Base-by-base conservation (phyloP, 2,329 filamentous ascomycete genomes). In the Fusarium chaquense region DNA sequence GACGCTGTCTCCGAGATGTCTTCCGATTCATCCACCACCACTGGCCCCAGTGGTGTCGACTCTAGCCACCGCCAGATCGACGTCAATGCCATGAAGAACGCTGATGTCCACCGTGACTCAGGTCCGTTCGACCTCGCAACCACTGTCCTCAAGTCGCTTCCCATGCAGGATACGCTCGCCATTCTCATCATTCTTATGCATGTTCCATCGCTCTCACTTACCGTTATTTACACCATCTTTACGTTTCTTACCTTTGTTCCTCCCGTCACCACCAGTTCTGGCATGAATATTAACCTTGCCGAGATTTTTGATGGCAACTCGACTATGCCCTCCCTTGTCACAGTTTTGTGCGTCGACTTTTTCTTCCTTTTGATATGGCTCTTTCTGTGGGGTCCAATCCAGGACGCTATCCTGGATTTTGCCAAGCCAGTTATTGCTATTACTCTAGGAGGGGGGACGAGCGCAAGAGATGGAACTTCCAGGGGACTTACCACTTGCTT, bases 151-250 rank as follows among this genome's bases (percentile, higher is more conserved):
- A 90, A 90, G 76, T 93, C 94, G 54, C 95, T 94, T 76, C 95
- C 95, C 56, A 89, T 97, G 77, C 92, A 93, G 82, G 95, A 98
- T 82, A 97, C 95, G 65, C 93, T 98, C 81, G 94, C 95, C 78
- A 97, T 98, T 76, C 89, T 98, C 79, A 97, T 98, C 81, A 92
- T 98, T 75, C 88, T 98, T 72, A 92, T 98, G 81, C 94, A 97
- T 78, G 89, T 98, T 12, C 94, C 95, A 32, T 93, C 94, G 24
- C 90, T 95, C 75, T 90, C 95, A 62, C 87, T 98, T 75, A 95
- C 94, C 69, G 86, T 93, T 79, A 93, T 97, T 76, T 97, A 98
- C 81, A 91, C 94, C 77, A 87, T 97, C 72, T 98, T 98, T 81
- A 94, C 95, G 72, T 91, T 94, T 70, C 87, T 98, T 77, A 98